These are phyloP conservation scores for Thozetella sp. DNA, from an alignment of 495 filamentous ascomycete genomes.

Conservation along the genomic window DNA sequence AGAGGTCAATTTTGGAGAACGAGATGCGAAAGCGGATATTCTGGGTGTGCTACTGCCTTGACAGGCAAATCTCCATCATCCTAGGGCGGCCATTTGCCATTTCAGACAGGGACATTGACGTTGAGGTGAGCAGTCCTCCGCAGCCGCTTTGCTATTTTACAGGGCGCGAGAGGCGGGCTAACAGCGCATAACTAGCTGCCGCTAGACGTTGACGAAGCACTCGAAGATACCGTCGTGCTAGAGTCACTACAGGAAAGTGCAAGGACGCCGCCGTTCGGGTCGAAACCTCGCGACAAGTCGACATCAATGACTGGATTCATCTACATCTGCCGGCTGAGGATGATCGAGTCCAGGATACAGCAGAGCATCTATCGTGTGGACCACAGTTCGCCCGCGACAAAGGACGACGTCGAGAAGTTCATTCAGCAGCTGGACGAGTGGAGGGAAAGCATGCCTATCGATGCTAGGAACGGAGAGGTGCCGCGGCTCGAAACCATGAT, in stretches of 20 bases:
- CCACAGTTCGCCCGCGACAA: background rate
- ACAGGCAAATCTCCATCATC: background rate
- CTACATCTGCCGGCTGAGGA: background rate
- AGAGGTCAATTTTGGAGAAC: constrained; percentile 1
- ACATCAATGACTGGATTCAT: background rate
- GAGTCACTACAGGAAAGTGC: background rate
- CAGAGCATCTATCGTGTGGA: constrained; percentile 1
- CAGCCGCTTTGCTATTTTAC: background rate
- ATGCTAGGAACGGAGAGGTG: background rate
- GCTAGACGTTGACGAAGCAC: background rate
- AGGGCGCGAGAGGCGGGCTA: too few species aligned
- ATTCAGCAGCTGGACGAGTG: constrained; percentile 3
- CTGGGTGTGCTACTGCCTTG: constrained; percentile 2
- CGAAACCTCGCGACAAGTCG: background rate
- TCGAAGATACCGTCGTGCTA: background rate
- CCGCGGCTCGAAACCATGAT: background rate
- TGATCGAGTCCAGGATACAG: constrained; percentile 2
- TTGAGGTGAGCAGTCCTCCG: background rate
- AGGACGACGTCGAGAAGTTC: constrained; percentile 1
- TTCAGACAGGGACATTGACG: background rate
- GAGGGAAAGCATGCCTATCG: background rate
- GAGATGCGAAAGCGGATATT: constrained; percentile 1
- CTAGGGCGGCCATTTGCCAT: constrained; percentile 1
- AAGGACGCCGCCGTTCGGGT: background rate
- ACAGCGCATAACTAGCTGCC: too few species aligned